Percentiles rank a stretch among this genome's conserved stretches.
phyloP scores from a whole-genome alignment of 2,329 filamentous ascomycete genomes.

The Whalleya microplaca region DNA sequence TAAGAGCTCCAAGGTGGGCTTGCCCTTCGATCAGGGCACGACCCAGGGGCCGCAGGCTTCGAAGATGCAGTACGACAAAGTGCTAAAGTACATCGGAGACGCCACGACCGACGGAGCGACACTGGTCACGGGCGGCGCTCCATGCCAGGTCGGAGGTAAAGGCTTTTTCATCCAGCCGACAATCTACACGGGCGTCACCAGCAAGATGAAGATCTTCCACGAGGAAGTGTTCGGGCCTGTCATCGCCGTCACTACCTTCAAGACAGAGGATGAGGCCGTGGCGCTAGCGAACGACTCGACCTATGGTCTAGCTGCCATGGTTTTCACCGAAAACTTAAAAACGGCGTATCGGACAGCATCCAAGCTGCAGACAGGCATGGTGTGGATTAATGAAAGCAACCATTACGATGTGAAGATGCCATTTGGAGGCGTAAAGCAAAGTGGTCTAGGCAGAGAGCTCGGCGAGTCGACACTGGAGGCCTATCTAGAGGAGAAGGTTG shows the following conservation, averaged over 20 bases:
- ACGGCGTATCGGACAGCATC: conserved; percentile 49
- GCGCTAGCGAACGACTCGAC: conserved; percentile 48
- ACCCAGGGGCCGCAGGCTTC: conserved; percentile 84
- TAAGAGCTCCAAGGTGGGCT: conserved; percentile 72
- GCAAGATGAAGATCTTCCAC: conserved; percentile 85
- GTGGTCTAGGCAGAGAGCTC: conserved; percentile 26
- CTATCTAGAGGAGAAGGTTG: not conserved
- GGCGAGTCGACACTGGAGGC: conserved; percentile 14
- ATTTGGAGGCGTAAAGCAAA: conserved; percentile 27
- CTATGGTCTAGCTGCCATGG: conserved; percentile 60
- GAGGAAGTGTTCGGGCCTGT: conserved; percentile 86
- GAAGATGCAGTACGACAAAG: conserved; percentile 82
- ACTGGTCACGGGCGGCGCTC: conserved; percentile 61
- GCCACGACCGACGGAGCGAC: conserved; percentile 61
- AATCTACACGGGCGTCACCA: conserved; percentile 78
- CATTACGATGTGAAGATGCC: conserved; percentile 22
- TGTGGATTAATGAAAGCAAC: conserved; percentile 51
- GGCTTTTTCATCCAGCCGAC: conserved; percentile 90
- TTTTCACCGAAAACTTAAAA: conserved; percentile 61
- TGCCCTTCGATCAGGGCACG: conserved; percentile 75
- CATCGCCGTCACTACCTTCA: conserved; percentile 47
- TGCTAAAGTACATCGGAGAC: conserved; percentile 77
- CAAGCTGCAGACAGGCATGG: conserved; percentile 61
- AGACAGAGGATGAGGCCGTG: conserved; percentile 43
- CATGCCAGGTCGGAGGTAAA: conserved; percentile 68